Percentiles rank a stretch among this genome's conserved stretches.
These are phyloP conservation scores for Primulina tabacum DNA, from an alignment of 257 asterid species.

Conservation along the genomic window DNA sequence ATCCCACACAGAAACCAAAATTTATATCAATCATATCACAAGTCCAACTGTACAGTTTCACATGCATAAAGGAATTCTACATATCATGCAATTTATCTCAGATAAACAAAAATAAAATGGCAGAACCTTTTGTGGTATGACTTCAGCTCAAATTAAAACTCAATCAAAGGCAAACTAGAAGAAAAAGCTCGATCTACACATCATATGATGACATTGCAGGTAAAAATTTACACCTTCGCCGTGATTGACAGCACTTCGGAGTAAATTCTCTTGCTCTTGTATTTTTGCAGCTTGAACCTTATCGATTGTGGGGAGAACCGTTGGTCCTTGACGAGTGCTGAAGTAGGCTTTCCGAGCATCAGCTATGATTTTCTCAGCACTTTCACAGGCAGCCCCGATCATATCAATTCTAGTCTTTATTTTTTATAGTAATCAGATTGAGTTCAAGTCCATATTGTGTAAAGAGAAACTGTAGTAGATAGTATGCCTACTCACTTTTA, in stretches of 20 bases:
- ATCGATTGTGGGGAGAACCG: constrained; percentile 85
- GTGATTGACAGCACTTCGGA: constrained; percentile 84
- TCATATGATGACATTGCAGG: constrained; percentile 20
- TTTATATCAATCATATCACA: not conserved
- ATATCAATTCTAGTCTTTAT: constrained; percentile 78
- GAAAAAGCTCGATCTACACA: constrained; percentile 17
- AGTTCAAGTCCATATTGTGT: not conserved
- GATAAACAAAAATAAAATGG: constrained; percentile 6
- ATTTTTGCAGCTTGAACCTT: constrained; percentile 98
- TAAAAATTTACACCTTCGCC: constrained; percentile 72
- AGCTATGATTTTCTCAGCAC: constrained; percentile 96
- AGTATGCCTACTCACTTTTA: constrained; percentile 52
- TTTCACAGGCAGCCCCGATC: constrained; percentile 91
- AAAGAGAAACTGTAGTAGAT: not conserved
- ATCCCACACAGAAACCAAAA: constrained; percentile 10
- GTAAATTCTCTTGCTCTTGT: constrained; percentile 92
- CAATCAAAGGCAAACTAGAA: constrained; percentile 11
- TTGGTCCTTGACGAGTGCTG: constrained; percentile 92
- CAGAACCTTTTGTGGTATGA: constrained; percentile 11
- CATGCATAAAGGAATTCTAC: not conserved
- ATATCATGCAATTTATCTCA: constrained; percentile 1
- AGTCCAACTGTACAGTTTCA: constrained; percentile 7
- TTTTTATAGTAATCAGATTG: constrained; percentile 20
- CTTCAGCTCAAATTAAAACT: constrained; percentile 7
- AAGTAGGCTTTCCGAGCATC: constrained; percentile 83